Base-by-base conservation (phyloP, 1,139 yeast genomes). In the Saccharomyces hybrid region DNA sequence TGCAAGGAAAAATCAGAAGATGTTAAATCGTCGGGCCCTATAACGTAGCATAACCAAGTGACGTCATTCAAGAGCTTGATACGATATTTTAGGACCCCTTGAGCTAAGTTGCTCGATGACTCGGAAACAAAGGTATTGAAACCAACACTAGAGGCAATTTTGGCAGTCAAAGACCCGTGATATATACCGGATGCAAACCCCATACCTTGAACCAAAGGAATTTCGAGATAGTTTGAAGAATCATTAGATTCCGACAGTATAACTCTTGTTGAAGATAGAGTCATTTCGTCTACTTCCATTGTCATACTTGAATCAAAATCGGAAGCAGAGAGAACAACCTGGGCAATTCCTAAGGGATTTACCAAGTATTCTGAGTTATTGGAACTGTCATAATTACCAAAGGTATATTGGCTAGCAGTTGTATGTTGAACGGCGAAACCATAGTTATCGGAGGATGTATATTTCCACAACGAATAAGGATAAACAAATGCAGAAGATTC, bases 391-490 rank as follows among this genome's bases (percentile, higher is more conserved):
- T 31, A 42, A 28, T 38, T 31, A 26, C 49, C 96, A 67, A 75
- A 84, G 0, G 85, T 89, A 59, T 83, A 76, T 58, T 83, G 80
- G 3, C 76, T 65, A 1, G 75, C 75, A 12, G 77, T 73, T 2
- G 84, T 79, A 62, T 88, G 90, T 48, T 87, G 81, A 11, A 88
- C 76, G 2, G 85, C 95, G 52, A 89, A 72, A 1, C 88, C 88
- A 52, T 69, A 70, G 56, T 71, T 75, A 24, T 69, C 70, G 3
- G 67, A 60, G 24, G 74, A 77, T 49, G 68, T 73, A 4, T 80
- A 73, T 68, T 75, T 83, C 84, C 88, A 88, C 47, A 89, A 71
- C 1, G 89, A 83, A 65, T 88, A 89, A 1, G 97, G 97, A 64
- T 85, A 90, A 1, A 95, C 81, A 84, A 88, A 88, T 3, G 84